Conservation (phyloP, 352 stramenopile species). For the Hyaloperonospora arabidopsidis region DNA sequence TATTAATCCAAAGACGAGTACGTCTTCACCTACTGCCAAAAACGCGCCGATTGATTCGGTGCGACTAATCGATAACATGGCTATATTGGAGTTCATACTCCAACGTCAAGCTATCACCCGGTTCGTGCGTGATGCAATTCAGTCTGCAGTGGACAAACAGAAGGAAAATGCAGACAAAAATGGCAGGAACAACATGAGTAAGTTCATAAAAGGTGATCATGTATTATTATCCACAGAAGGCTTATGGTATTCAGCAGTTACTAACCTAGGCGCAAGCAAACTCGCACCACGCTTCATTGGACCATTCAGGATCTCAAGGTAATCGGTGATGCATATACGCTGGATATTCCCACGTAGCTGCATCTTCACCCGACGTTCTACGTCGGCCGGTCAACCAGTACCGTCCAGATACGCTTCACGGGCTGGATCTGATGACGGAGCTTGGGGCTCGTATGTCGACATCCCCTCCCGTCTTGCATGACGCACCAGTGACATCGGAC, state of each 20-base stretch:
- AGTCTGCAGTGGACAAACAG: background rate
- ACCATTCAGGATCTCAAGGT: background rate
- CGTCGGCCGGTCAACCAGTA: background rate
- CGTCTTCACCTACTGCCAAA: background rate
- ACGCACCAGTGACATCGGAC: no score
- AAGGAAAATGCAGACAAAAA: constrained; percentile 2
- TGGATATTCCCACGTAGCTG: background rate
- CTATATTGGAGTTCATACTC: background rate
- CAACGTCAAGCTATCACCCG: background rate
- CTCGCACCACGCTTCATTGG: background rate
- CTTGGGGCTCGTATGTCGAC: no score
- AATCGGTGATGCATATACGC: background rate
- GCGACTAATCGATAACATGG: background rate
- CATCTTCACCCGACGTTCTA: background rate
- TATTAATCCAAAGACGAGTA: background rate
- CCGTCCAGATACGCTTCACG: background rate
- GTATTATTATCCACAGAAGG: background rate
- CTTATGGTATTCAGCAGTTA: background rate
- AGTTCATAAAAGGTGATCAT: background rate
- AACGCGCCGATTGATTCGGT: background rate
- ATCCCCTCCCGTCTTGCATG: no score
- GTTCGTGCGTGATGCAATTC: background rate
- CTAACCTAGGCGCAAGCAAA: background rate
- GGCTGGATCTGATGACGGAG: no score
- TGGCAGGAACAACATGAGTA: background rate